Evolutionary conservation across 352 stramenopile species (phyloP).

Genomic region (Thalassiosira hispida): DNA sequence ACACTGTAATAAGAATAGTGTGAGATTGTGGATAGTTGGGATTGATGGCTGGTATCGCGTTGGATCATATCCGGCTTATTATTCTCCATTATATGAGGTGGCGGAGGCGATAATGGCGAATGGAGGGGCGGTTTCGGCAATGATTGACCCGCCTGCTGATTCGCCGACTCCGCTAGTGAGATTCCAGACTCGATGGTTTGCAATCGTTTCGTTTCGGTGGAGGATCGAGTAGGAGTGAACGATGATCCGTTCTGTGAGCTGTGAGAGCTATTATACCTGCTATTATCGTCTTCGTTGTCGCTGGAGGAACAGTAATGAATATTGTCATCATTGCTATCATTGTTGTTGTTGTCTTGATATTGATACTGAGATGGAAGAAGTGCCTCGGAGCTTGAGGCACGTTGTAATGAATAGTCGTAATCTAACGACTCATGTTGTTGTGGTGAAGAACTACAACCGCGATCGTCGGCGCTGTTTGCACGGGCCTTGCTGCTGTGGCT

Average conservation of each 20-base stretch:
- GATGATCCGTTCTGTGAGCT: no score
- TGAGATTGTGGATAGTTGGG: not conserved
- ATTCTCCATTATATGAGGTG: no score
- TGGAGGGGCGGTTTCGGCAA: not conserved
- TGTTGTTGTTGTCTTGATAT: not conserved
- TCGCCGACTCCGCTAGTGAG: not conserved
- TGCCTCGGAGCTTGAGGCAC: conserved; percentile 6
- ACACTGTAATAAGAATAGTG: conserved; percentile 24
- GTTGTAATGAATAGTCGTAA: conserved; percentile 9
- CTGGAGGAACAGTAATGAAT: not conserved
- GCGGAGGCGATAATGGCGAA: no score
- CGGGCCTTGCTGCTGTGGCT: no score
- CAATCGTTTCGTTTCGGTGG: not conserved
- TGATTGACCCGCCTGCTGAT: not conserved
- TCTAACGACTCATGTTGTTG: not conserved
- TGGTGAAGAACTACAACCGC: not conserved
- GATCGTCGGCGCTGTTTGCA: not conserved
- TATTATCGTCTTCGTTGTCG: not conserved
- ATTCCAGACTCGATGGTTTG: conserved; percentile 32
- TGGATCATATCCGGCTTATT: no score
- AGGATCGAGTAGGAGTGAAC: no score
- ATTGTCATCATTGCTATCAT: not conserved
- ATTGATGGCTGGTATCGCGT: no score
- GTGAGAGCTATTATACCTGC: not conserved
- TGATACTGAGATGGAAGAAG: not conserved